Conservation (phyloP, 2,329 filamentous ascomycete genomes). For the Colletotrichum agaves region DNA sequence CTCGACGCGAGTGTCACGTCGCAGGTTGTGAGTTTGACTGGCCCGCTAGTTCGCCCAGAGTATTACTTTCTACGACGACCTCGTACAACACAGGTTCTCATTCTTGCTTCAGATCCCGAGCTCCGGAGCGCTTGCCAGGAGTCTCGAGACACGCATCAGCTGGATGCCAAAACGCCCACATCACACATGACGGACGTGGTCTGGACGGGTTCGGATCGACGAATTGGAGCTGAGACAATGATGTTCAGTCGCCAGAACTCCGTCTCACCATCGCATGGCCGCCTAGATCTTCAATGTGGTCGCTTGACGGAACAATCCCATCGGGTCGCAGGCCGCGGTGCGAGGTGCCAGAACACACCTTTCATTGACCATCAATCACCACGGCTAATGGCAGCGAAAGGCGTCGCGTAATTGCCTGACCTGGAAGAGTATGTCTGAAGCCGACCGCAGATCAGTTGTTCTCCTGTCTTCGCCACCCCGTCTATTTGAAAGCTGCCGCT, state of each 20-base stretch:
- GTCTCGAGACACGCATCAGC: not conserved
- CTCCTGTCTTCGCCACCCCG: constrained; percentile 13
- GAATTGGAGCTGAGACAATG: not conserved
- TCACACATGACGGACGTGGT: too few relatives aligned
- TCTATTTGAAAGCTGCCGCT: not conserved
- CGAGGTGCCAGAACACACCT: not conserved
- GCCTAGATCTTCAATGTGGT: not conserved
- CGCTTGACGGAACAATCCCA: not conserved
- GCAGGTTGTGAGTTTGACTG: too few relatives aligned
- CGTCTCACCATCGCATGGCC: not conserved
- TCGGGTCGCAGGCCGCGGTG: not conserved
- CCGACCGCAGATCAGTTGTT: not conserved
- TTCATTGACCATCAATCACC: too few relatives aligned
- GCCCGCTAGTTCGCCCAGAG: not conserved
- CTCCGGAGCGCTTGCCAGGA: not conserved
- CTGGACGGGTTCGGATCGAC: not conserved
- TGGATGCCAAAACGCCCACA: too few relatives aligned
- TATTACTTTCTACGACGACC: not conserved
- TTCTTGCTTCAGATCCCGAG: not conserved
- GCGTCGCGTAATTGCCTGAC: not conserved
- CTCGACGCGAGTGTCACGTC: not conserved
- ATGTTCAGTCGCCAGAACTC: not conserved
- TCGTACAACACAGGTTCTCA: not conserved
- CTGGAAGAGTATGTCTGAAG: not conserved
- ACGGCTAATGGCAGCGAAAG: not conserved